Conservation (phyloP, 2,329 filamentous ascomycete species). For the Cladobotryum mycophilum region DNA sequence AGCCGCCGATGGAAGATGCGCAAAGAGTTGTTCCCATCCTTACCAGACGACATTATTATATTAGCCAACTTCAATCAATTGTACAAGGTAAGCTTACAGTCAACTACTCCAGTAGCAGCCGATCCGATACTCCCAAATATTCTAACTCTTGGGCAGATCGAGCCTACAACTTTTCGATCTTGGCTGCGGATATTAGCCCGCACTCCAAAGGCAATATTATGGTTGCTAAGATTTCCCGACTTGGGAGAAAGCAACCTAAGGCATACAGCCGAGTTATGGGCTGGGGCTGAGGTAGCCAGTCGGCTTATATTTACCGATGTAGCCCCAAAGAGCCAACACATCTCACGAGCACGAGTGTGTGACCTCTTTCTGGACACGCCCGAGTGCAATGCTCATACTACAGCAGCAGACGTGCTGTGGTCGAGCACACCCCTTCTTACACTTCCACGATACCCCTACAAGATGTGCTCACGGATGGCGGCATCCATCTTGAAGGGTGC, state of each 20-base stretch:
- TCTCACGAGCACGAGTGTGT: constrained; percentile 82
- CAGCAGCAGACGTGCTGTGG: constrained; percentile 93
- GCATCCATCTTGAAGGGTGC: constrained; percentile 90
- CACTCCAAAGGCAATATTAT: constrained; percentile 82
- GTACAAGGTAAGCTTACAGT: constrained; percentile 69
- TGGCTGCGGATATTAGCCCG: constrained; percentile 87
- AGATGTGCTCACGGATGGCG: constrained; percentile 99
- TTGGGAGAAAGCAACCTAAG: constrained; percentile 81
- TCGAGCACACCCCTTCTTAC: constrained; percentile 90
- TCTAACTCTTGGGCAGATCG: constrained; percentile 57
- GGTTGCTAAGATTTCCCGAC: constrained; percentile 95
- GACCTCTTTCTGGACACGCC: constrained; percentile 96
- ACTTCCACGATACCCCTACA: constrained; percentile 85
- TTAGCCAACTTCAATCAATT: constrained; percentile 97
- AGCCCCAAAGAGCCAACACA: constrained; percentile 89
- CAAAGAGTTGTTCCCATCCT: constrained; percentile 78
- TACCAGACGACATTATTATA: constrained; percentile 80
- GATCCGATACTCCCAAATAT: neutral
- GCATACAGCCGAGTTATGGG: constrained; percentile 76
- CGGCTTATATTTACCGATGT: constrained; percentile 95
- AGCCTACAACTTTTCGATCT: constrained; percentile 90
- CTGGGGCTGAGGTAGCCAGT: constrained; percentile 73
- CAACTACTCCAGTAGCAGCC: neutral
- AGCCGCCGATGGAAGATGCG: constrained; percentile 82
- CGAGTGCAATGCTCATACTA: constrained; percentile 97